These are phyloP conservation scores for Poa annua DNA, from an alignment of 176 grass and related monocot species.

Conservation along the genomic window DNA sequence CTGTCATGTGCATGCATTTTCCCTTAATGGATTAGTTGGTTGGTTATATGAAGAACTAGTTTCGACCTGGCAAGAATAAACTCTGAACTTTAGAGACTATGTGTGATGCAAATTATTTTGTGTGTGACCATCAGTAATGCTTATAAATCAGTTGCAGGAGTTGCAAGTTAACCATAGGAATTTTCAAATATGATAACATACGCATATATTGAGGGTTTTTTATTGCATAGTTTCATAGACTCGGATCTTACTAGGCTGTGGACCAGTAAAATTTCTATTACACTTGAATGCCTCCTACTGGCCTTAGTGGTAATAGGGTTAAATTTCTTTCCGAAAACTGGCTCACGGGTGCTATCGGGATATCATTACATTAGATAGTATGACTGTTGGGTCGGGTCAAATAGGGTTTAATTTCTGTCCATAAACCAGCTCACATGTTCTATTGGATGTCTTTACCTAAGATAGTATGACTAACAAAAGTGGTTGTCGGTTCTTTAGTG, in stretches of 20 bases:
- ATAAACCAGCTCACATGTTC: background rate
- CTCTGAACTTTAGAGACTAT: background rate
- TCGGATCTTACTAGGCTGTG: background rate
- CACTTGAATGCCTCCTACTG: background rate
- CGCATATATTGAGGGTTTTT: background rate
- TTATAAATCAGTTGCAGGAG: background rate
- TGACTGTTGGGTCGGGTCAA: background rate
- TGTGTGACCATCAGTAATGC: slow-evolving; percentile 6
- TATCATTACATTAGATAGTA: background rate
- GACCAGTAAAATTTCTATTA: background rate
- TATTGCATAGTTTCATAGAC: background rate
- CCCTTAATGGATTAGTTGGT: background rate
- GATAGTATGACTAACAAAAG: background rate
- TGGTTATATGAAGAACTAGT: slow-evolving; percentile 1
- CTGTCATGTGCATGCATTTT: background rate
- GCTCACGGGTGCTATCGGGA: background rate
- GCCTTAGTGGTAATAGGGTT: background rate
- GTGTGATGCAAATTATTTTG: background rate
- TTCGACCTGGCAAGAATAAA: background rate
- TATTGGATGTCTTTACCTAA: background rate
- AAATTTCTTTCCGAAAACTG: background rate
- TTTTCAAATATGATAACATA: background rate
- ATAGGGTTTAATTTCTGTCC: background rate
- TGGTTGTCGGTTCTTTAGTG: background rate
- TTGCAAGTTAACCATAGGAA: background rate